Evolutionary conservation across 2,329 filamentous ascomycete genomes (phyloP).

Genomic region (Fusarium sp.): DNA sequence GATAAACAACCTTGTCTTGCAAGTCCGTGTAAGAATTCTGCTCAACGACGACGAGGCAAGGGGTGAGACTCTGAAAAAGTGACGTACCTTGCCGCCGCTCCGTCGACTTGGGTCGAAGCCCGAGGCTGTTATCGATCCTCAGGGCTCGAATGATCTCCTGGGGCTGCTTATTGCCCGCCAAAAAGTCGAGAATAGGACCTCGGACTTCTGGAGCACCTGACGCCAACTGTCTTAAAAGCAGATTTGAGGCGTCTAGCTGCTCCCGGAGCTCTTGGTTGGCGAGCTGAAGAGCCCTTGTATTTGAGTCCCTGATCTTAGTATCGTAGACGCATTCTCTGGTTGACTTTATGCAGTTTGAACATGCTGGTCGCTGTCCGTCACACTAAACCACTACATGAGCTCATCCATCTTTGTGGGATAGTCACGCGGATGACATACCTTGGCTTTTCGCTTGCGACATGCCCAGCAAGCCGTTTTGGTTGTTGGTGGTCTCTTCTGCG

Average conservation of each 20-base stretch:
- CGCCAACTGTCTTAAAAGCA: not conserved
- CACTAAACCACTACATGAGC: not conserved
- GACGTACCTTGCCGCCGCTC: not conserved
- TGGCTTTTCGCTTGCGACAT: constrained; percentile 11
- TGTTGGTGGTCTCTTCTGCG: not conserved
- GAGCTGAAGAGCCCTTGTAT: fast-evolving
- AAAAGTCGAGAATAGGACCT: not conserved
- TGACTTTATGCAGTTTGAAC: constrained; percentile 2
- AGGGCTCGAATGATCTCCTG: not conserved
- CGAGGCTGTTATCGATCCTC: fast-evolving
- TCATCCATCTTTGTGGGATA: fast-evolving
- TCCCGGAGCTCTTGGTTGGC: not conserved
- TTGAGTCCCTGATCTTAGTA: not conserved
- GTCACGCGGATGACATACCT: not conserved
- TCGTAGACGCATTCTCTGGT: constrained; percentile 9
- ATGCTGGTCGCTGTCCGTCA: constrained; percentile 7
- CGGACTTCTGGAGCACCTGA: not conserved
- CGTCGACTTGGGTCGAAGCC: fast-evolving
- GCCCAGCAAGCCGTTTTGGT: constrained; percentile 17
- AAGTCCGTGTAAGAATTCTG: not conserved
- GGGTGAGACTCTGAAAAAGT: fast-evolving
- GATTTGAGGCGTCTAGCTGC: not conserved
- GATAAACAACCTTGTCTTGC: not conserved
- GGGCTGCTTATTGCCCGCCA: not conserved
- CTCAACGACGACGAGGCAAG: too few relatives aligned